Percentiles rank a stretch among this genome's conserved stretches.
Evolutionary conservation across 352 stramenopile genomes (phyloP).

Genomic region (Phytophthora rubi): DNA sequence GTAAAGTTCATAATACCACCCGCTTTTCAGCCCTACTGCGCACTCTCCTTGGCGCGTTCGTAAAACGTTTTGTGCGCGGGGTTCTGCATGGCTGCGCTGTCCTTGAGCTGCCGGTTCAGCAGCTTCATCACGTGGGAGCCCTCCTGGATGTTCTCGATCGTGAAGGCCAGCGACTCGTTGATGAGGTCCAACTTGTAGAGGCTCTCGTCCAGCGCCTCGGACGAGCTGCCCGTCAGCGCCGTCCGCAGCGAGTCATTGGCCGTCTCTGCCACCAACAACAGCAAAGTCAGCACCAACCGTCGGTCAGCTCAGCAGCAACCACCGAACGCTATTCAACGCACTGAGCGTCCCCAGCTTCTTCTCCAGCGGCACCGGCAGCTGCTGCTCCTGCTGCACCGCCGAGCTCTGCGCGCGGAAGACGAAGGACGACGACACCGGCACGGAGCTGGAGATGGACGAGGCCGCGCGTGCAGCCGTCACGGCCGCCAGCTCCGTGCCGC

Average conservation of each 20-base stretch:
- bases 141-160: slow-evolving; percentile 84
- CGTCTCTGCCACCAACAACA: slow-evolving; percentile 35
- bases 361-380: slow-evolving; percentile 16
- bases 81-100: slow-evolving; percentile 55
- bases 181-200: slow-evolving; percentile 82
- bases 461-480: slow-evolving; percentile 53
- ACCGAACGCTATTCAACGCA: slow-evolving; percentile 6
- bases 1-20: no score
- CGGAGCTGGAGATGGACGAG: slow-evolving; percentile 60
- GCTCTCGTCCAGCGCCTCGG: slow-evolving; percentile 47
- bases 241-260: slow-evolving; percentile 53
- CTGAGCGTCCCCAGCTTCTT: slow-evolving; percentile 35
- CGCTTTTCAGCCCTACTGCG: neutral
- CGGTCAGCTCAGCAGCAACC: neutral
- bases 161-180: slow-evolving; percentile 83
- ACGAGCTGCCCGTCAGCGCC: slow-evolving; percentile 38
- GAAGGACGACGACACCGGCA: slow-evolving; percentile 47
- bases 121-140: slow-evolving; percentile 75
- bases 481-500: slow-evolving; percentile 62
- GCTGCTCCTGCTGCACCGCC: slow-evolving; percentile 17
- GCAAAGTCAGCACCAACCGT: slow-evolving; percentile 7
- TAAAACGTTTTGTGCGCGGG: slow-evolving; percentile 43
- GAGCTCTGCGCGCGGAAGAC: slow-evolving; percentile 47
- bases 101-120: slow-evolving; percentile 69
- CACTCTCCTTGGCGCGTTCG: slow-evolving; percentile 12